Evolutionary conservation across 2,329 filamentous ascomycete genomes (phyloP), one percentile per base, ranked within the genome.

Genomic region (Elsinoe necatrix): DNA sequence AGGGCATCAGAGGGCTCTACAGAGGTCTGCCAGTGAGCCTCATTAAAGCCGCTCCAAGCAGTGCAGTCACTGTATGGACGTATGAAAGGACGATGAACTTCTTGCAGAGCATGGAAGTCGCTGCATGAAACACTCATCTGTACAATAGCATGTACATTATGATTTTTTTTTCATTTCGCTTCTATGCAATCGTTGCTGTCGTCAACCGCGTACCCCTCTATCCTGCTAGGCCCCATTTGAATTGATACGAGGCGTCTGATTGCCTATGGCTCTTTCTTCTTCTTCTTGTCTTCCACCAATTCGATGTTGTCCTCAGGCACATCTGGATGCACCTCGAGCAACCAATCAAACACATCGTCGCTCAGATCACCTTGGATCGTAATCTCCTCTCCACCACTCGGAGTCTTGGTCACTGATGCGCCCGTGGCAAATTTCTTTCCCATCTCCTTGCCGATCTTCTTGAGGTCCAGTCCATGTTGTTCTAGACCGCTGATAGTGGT

Each of bases 401-500:
- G 64, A 1, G 87, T 81, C 75, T 96, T 95, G 7, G 92, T 97
- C 43, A 98, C 93, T 43, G 86, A 91, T 14, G 85, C 86, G 0
- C 93, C 93, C 8, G 93, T 97, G 27, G 93, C 93, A 68, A 98
- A 97, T 75, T 96, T 97, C 81, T 97, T 98, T 61, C 93, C 93
- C 64, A 97, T 85, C 67, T 97, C 93, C 77, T 97, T 97, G 2
- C 64, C 63, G 6, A 95, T 79, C 76, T 96, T 97, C 74, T 98
- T 98, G 67, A 96, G 80, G 57, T 97, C 92, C 41, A 97, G 72
- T 0, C 89, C 89, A 67, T 96, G 95, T 0, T 86, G 84, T 71
- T 98, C 93, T 18, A 98, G 78, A 0, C 93, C 93, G 5, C 83
- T 83, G n/a, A 98, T 84, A 14, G 91, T 86, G 0, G 93, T 98